Evolutionary conservation across 2,329 filamentous ascomycete species (phyloP).

Genomic region (Scleromitrula shiraiana): DNA sequence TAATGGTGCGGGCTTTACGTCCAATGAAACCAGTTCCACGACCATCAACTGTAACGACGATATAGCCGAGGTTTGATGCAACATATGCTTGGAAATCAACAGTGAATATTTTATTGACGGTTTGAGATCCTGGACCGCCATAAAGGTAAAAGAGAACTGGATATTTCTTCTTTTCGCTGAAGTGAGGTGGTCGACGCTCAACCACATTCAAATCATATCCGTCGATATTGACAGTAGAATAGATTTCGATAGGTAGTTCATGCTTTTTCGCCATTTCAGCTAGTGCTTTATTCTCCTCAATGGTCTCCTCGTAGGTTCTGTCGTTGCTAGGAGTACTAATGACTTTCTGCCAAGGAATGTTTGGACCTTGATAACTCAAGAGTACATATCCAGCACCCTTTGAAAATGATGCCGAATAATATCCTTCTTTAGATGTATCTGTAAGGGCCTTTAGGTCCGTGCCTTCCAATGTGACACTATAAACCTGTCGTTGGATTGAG

Average conservation of each 20-base stretch:
- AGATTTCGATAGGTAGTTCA: conserved; percentile 75
- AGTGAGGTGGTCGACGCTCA: conserved; percentile 85
- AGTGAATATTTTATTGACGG: conserved; percentile 68
- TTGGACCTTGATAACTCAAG: conserved; percentile 76
- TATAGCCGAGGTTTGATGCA: conserved; percentile 76
- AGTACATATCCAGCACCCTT: conserved; percentile 72
- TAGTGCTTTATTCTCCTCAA: conserved; percentile 72
- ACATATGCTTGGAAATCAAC: conserved; percentile 90
- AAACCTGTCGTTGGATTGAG: conserved; percentile 84
- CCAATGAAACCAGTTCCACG: conserved; percentile 89
- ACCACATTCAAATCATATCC: conserved; percentile 65
- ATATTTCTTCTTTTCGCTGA: conserved; percentile 75
- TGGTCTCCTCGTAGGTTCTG: conserved; percentile 54
- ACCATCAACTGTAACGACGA: conserved; percentile 91
- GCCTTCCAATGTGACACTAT: conserved; percentile 80
- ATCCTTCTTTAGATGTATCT: conserved; percentile 63
- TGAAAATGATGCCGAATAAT: conserved; percentile 80
- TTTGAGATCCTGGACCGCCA: conserved; percentile 88
- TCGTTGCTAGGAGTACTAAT: conserved; percentile 69
- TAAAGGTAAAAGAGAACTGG: conserved; percentile 94
- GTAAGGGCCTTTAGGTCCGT: conserved; percentile 66
- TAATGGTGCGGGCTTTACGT: conserved; percentile 70
- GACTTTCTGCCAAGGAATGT: conserved; percentile 85
- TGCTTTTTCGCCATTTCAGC: conserved; percentile 62
- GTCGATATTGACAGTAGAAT: conserved; percentile 78